These are phyloP conservation scores for Decorospora gaudefroyi DNA, from an alignment of 2,329 filamentous ascomycete species.

Conservation along the genomic window DNA sequence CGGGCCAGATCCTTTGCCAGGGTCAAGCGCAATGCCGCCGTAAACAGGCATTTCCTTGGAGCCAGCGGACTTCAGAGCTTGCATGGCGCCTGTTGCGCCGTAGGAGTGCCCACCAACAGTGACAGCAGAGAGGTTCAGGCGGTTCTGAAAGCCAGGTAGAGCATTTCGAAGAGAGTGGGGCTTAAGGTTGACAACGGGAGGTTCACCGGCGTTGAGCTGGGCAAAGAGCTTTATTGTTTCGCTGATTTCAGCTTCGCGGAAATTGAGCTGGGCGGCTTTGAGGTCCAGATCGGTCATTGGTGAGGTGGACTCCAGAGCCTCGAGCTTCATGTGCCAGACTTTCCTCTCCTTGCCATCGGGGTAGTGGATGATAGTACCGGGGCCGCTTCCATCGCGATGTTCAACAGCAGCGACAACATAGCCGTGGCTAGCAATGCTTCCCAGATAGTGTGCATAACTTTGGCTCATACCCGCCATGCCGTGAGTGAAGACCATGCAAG, in stretches of 20 bases:
- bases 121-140: slow-evolving; percentile 61
- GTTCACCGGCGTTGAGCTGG: slow-evolving; percentile 48
- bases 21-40: slow-evolving; percentile 66
- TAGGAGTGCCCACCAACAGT: slow-evolving; percentile 67
- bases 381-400: slow-evolving; percentile 54
- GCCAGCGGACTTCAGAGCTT: slow-evolving; percentile 59
- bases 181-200: slow-evolving; percentile 50
- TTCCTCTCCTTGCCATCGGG: slow-evolving; percentile 38
- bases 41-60: slow-evolving; percentile 54
- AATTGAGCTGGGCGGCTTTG: slow-evolving; percentile 51
- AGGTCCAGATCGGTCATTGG: slow-evolving; percentile 44
- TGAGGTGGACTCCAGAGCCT: slow-evolving; percentile 41
- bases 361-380: slow-evolving; percentile 50
- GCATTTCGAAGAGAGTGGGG: slow-evolving; percentile 54
- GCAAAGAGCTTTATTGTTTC: slow-evolving; percentile 52
- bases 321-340: slow-evolving; percentile 47
- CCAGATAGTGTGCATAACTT: slow-evolving; percentile 53
- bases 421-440: slow-evolving; percentile 53
- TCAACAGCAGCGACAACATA: slow-evolving; percentile 54
- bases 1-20: slow-evolving; percentile 66
- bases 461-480: slow-evolving; percentile 54
- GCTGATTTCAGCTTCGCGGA: slow-evolving; percentile 53
- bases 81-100: slow-evolving; percentile 66
- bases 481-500: slow-evolving; percentile 54
- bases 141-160: slow-evolving; percentile 55